Evolutionary conservation across 1,284 basidiomycete species (phyloP).

Genomic region (Sporisorium reilianum): DNA sequence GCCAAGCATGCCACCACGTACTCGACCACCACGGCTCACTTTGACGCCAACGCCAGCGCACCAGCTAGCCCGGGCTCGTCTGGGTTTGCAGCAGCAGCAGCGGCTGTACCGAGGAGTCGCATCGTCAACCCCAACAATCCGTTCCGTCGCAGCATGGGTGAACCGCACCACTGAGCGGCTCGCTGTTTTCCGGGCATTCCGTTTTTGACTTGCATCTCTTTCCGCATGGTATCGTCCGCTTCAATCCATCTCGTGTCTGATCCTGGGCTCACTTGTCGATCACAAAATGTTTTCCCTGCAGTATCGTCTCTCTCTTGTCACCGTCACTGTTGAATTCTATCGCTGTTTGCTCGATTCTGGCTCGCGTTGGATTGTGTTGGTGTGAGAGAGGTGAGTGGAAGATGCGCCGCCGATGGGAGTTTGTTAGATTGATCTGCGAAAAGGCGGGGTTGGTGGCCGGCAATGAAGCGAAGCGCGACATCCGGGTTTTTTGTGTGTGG

Average conservation of each 20-base stretch:
- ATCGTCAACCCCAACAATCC: conserved; percentile 58
- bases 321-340: conserved; percentile 1
- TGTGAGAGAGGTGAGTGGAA: neutral
- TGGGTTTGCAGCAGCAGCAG: conserved; percentile 11
- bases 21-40: conserved; percentile 28
- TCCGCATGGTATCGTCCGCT: neutral
- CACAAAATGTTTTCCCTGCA: neutral
- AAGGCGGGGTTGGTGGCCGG: conserved; percentile 8
- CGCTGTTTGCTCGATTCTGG: neutral
- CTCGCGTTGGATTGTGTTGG: neutral
- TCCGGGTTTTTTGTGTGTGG: conserved; percentile 7
- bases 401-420: neutral
- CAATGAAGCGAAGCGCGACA: conserved; percentile 9
- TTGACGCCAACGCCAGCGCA: conserved; percentile 14
- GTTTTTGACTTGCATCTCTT: conserved; percentile 3
- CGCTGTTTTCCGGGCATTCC: neutral
- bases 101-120: conserved; percentile 22
- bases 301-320: conserved; percentile 1
- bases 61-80: conserved; percentile 30
- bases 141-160: conserved; percentile 51
- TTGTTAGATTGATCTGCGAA: conserved; percentile 2
- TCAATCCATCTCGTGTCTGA: neutral
- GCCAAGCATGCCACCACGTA: conserved; percentile 22
- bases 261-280: neutral
- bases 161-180: conserved; percentile 21